Base-by-base conservation (phyloP, 2,329 filamentous ascomycete species). In the Aspergillus fumigatiaffinis region DNA sequence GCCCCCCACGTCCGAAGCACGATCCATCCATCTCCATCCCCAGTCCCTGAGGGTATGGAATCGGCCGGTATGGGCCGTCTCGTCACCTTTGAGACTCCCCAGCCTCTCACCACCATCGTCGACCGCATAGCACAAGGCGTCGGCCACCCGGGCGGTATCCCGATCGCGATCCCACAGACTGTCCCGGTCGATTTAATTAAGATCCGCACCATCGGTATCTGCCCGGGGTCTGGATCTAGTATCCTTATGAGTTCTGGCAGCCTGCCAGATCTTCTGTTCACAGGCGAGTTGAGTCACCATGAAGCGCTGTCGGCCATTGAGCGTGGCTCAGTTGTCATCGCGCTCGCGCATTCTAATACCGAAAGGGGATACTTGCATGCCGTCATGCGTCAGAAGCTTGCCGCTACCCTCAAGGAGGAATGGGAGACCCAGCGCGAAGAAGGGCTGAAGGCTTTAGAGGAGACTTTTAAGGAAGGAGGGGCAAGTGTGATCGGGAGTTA, bases 261-360 rank as follows among this genome's bases (percentile, higher is more conserved):
- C 1, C 68, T 76, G 44, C 91, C 92, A 0, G 91, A 97, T 68
- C 74, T 97, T 42, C 76, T 95, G 3, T 90, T 99, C 65, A 97
- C 91, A 0, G 94, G 94, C 1, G 94, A 99, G 77, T 84, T 97
- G 80, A 90, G 86, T 67, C 94, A 99, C 71, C 94, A 99, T 71
- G 91, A 94, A 62, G 92, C 93, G 3, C 82, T 99, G 57, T 85
- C 89, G 42, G 91, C 92, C 1, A 91, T 90, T 28, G 92, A 97
- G 78, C 84, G 87, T 57, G 92, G 92, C 1, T 87, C 87, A 61
- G 88, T 86, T 54, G 90, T 97, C 0, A 84, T 97, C 52, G 89
- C 88, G 44, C 82, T 96, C 50, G 96, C 96, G 67, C 94, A 99
- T 73, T 93, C 89, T 66, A 97, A 97, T 73, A 94, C 90, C 0